These are phyloP conservation scores for Hordeum pubiflorum DNA, from an alignment of 202 grass and related monocot species.

Conservation along the genomic window DNA sequence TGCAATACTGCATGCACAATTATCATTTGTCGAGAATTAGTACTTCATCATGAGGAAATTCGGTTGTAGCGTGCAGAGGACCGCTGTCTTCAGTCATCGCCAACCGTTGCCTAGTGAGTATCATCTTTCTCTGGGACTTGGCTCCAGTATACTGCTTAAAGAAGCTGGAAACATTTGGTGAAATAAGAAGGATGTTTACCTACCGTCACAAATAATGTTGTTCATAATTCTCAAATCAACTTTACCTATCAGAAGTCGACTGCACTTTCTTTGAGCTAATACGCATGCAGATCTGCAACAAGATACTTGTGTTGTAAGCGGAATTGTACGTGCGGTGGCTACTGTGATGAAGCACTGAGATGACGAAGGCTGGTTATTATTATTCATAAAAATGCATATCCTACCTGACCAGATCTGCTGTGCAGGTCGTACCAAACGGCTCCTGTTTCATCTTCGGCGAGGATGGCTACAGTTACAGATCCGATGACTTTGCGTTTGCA, in stretches of 20 bases:
- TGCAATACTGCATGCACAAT: background rate
- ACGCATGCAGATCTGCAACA: conserved; percentile 65
- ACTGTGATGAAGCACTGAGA: background rate
- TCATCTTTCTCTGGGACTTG: conserved; percentile 49
- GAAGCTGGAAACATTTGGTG: conserved; percentile 34
- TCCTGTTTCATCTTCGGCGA: conserved; percentile 54
- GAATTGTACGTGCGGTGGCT: background rate
- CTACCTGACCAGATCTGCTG: conserved; percentile 83
- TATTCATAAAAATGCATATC: background rate
- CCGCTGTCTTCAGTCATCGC: conserved; percentile 48
- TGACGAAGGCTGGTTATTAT: background rate
- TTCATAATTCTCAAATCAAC: background rate
- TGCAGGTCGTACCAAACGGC: conserved; percentile 79
- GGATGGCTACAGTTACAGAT: conserved; percentile 60
- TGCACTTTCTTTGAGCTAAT: conserved; percentile 46
- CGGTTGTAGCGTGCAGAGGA: conserved; percentile 55
- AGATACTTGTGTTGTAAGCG: conserved; percentile 23
- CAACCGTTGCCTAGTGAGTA: conserved; percentile 37
- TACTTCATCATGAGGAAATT: conserved; percentile 64
- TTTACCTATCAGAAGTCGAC: conserved; percentile 53
- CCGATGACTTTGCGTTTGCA: conserved; percentile 93
- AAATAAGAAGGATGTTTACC: conserved; percentile 22
- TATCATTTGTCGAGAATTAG: conserved; percentile 18
- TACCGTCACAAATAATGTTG: conserved; percentile 10
- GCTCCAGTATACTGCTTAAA: conserved; percentile 44